Base-by-base conservation (phyloP, 2,329 filamentous ascomycete genomes). In the Coleophoma eucalyptorum region DNA sequence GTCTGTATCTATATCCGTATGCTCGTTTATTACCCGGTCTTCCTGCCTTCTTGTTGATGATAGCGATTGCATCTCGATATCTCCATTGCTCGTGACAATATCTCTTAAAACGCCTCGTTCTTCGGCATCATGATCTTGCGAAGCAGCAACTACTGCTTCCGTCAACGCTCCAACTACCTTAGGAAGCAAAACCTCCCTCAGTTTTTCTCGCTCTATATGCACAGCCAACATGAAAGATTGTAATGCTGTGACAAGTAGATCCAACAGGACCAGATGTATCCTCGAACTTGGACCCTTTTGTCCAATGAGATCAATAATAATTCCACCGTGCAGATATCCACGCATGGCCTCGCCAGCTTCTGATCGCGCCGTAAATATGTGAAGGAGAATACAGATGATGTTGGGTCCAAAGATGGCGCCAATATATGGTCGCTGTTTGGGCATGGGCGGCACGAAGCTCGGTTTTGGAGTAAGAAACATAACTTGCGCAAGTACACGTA, bases 261-360 rank as follows among this genome's bases (percentile, higher is more conserved):
- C 84, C 41, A 81, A 66, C 2, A 79, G 59, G 5, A 86, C 56
- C 43, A 86, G 74, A 46, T 78, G 75, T 15, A 80, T 59, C 55
- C 75, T 75, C 20, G 80, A 83, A 2, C 76, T 74, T 2, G 84
- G 80, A 4, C 83, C 80, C 57, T 77, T 78, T 64, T 88, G 84
- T 13, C 84, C 84, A 57, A 88, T 74, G 57, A 88, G 84, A 61
- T 88, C 84, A 58, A 87, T 77, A 20, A 87, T 73, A 46, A 87
- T 71, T 33, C 84, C 84, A 20, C 84, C 84, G 55, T 87, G 84
- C 20, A 86, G 73, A 61, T 87, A 87, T 20, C 83, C 84, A 48
- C 81, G 73, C 52, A 81, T 76, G 35, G 79, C 75, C 59, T 87
- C 84, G 53, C 76, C 75, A n/a, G 80, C 82, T 19, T 69, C 67